Evolutionary conservation across 352 stramenopile genomes (phyloP), one percentile per base, ranked within the genome.

Genomic region (Phytophthora pluvialis): DNA sequence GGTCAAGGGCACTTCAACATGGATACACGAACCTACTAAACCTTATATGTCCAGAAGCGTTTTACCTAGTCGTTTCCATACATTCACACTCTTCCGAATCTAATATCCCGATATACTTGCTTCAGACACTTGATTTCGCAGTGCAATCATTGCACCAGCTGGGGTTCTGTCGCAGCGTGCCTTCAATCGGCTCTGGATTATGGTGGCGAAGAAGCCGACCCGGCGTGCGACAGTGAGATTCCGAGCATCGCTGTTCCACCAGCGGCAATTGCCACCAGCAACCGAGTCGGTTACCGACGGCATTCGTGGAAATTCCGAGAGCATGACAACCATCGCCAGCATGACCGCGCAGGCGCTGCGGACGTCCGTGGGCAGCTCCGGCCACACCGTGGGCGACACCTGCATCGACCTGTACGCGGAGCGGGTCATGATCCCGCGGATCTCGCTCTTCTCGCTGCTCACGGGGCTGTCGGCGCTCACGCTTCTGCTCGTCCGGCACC

Each of bases 361-460:
- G n/a, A 77, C 45, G 15, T 71, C 51, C 5, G n/a, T 60, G 28
- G 52, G 62, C 36, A 67, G 56, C 38, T 57, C 28, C 38, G 16
- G 32, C 31, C 42, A 62, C 21, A 39, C 42, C 15, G 16, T 77
- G 16, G 49, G 64, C 18, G 56, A 64, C 52, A 32, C 60, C 4
- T 83, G 75, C 36, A 65, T 69, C 29, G 78, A 86, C 25, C 47
- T 83, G 25, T 86, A 86, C 57, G 60, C 67, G 8, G 70, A 83
- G 45, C 39, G 46, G 2, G 57, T 86, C 21, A 67, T 86, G 56
- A 67, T 83, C 16, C 75, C 75, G 21, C 75, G 78, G 8, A 69
- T 86, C 8, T 67, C 56, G 15, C 59, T 86, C 25, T 55, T 80
- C 2, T 72, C 70, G 32, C 12, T 77, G 10, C 35, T 77, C 1